A percentile compares a stretch with the other conserved stretches of the same genome.
These are phyloP conservation scores for Colletotrichum liriopes DNA, from an alignment of 2,329 filamentous ascomycete genomes.

Conservation along the genomic window DNA sequence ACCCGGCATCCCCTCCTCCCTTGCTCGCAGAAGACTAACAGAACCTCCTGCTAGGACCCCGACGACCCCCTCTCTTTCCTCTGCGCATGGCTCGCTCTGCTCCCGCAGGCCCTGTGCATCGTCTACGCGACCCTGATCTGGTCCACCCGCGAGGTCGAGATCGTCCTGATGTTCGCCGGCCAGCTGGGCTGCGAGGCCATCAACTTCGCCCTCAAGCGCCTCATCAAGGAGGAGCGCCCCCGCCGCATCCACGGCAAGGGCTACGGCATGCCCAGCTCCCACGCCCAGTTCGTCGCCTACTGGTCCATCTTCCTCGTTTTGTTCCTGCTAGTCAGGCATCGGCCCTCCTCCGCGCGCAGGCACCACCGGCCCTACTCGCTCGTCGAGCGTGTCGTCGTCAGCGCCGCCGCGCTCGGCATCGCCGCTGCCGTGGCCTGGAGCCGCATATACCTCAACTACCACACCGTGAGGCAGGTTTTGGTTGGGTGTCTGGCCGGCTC, in stretches of 20 bases:
- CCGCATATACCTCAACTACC: conserved; percentile 92
- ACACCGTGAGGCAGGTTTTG: conserved; percentile 90
- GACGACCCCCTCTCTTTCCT: conserved; percentile 86
- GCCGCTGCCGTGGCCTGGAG: conserved; percentile 84
- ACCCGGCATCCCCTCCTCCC: conserved; percentile 82
- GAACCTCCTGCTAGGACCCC: conserved; percentile 72
- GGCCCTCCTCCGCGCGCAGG: conserved; percentile 45
- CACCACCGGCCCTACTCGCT: conserved; percentile 68
- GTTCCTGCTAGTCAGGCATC: conserved; percentile 88
- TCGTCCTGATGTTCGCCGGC: conserved; percentile 90
- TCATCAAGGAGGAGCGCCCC: conserved; percentile 93
- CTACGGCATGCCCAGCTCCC: conserved; percentile 96
- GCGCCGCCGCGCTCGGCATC: conserved; percentile 70
- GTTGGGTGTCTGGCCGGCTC: conserved; percentile 82
- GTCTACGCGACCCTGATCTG: conserved; percentile 92
- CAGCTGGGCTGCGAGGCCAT: conserved; percentile 93
- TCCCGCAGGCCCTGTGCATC: conserved; percentile 92
- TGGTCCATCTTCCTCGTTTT: conserved; percentile 88
- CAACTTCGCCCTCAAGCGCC: conserved; percentile 90
- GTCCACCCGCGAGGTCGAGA: conserved; percentile 91
- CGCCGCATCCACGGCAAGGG: conserved; percentile 89
- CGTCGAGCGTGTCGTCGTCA: conserved; percentile 70
- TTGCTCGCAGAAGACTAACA: conserved; percentile 58
- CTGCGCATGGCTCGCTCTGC: conserved; percentile 93
- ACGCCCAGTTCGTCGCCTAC: conserved; percentile 95